phyloP scores from a whole-genome alignment of 306 rosid species.

The Trichosanthes truncata region DNA sequence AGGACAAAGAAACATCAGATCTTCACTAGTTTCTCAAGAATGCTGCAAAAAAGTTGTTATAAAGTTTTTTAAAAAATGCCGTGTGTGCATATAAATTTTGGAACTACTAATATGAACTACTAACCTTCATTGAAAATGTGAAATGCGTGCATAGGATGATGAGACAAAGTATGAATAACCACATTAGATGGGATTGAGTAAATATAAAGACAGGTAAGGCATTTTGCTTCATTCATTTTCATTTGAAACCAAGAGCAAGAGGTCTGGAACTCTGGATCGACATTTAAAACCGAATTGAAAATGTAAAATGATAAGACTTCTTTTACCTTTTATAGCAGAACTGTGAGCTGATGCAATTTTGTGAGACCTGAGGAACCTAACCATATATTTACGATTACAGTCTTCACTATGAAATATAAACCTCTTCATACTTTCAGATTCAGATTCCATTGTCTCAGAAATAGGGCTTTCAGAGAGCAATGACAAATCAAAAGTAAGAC shows the following conservation, averaged over 20 bases:
- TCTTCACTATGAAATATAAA: slow-evolving; percentile 18
- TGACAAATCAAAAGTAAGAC: slow-evolving; percentile 46
- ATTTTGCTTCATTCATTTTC: background rate
- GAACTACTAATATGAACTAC: background rate
- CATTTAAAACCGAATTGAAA: background rate
- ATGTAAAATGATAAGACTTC: background rate
- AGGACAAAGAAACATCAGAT: slow-evolving; percentile 12
- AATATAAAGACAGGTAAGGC: background rate
- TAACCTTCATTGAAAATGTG: background rate
- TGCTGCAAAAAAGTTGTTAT: background rate
- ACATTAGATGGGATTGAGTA: background rate
- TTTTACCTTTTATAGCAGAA: slow-evolving; percentile 79
- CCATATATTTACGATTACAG: slow-evolving; percentile 22
- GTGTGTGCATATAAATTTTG: background rate
- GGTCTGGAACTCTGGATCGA: background rate
- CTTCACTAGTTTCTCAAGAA: background rate
- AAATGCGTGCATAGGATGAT: background rate
- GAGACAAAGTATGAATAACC: background rate
- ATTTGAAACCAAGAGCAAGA: background rate
- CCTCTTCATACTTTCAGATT: slow-evolving; percentile 22
- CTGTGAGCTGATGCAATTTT: slow-evolving; percentile 73
- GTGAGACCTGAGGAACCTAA: slow-evolving; percentile 36
- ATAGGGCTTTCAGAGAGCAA: slow-evolving; percentile 17
- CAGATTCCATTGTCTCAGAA: slow-evolving; percentile 23
- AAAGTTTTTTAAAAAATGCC: background rate